Conservation (phyloP, 2,329 filamentous ascomycete genomes). For the Trichoderma cornu-damae region DNA sequence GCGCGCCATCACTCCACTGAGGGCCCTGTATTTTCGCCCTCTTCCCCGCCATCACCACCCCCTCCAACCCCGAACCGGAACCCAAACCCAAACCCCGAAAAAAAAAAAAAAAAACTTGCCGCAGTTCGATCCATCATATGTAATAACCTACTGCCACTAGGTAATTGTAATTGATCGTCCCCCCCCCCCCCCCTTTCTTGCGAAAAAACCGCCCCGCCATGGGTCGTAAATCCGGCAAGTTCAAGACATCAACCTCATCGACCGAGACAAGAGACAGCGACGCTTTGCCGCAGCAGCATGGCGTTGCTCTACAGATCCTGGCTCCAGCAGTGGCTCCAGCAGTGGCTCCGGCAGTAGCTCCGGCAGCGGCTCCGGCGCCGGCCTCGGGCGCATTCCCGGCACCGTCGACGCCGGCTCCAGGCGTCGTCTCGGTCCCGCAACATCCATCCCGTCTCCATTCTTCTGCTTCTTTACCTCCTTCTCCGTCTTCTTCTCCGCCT, state of each 20-base stretch:
- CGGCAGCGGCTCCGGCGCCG: neutral
- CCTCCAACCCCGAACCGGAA: no score
- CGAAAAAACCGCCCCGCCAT: constrained; percentile 28
- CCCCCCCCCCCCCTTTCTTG: no score
- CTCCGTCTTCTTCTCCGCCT: neutral
- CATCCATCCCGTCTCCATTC: neutral
- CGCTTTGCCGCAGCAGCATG: constrained; percentile 29
- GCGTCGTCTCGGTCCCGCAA: constrained; percentile 6
- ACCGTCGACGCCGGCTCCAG: constrained; percentile 15
- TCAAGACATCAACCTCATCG: constrained; percentile 21
- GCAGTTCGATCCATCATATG: neutral
- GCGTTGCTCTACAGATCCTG: constrained; percentile 33
- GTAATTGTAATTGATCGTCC: no score
- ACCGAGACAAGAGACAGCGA: constrained; percentile 26
- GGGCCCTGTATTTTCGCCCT: neutral
- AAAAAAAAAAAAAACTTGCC: no score
- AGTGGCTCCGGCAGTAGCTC: neutral
- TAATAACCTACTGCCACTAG: no score
- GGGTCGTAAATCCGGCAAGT: constrained; percentile 25
- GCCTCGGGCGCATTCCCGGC: neutral
- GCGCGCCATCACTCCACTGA: neutral
- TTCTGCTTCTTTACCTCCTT: neutral
- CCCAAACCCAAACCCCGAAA: no score
- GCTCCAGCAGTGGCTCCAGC: constrained; percentile 19
- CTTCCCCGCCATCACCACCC: constrained; percentile 1